Conservation (phyloP, 148 eudicot genomes). For the Spergularia marina region DNA sequence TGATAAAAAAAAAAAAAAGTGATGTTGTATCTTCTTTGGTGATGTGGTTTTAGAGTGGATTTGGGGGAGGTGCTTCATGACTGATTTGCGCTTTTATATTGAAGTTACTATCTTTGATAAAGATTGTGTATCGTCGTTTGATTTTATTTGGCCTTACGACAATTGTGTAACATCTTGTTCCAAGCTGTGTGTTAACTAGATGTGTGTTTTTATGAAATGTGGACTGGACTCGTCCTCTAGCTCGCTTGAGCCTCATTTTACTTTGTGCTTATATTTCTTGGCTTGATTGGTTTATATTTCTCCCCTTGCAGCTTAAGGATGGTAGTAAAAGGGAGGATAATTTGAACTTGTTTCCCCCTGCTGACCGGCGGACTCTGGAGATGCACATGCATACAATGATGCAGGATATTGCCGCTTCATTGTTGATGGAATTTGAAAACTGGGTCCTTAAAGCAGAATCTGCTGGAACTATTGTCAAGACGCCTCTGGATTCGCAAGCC, state of each 20-base stretch:
- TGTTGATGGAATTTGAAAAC: conserved; percentile 94
- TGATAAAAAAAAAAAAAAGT: neutral
- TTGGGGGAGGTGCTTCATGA: neutral
- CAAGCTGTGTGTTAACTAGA: too few relatives aligned
- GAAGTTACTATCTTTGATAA: too few relatives aligned
- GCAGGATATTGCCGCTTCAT: conserved; percentile 96
- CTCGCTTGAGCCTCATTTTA: neutral
- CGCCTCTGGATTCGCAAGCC: conserved; percentile 98
- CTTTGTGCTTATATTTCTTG: neutral
- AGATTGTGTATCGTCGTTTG: too few relatives aligned
- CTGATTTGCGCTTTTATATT: neutral
- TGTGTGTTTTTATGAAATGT: too few relatives aligned
- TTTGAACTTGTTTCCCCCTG: conserved; percentile 81
- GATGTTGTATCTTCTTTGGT: neutral
- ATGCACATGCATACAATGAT: conserved; percentile 92
- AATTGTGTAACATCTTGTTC: neutral
- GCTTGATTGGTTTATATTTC: conserved; percentile 8
- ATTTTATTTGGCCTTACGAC: neutral
- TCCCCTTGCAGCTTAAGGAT: conserved; percentile 66
- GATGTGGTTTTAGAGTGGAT: neutral
- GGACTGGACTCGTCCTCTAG: neutral
- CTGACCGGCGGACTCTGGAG: conserved; percentile 82
- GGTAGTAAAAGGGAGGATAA: conserved; percentile 58
- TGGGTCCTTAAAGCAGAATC: conserved; percentile 94
- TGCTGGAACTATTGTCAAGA: conserved; percentile 91